Evolutionary conservation across 305 asterid species (phyloP).

Genomic region (Nicotiana rustica): DNA sequence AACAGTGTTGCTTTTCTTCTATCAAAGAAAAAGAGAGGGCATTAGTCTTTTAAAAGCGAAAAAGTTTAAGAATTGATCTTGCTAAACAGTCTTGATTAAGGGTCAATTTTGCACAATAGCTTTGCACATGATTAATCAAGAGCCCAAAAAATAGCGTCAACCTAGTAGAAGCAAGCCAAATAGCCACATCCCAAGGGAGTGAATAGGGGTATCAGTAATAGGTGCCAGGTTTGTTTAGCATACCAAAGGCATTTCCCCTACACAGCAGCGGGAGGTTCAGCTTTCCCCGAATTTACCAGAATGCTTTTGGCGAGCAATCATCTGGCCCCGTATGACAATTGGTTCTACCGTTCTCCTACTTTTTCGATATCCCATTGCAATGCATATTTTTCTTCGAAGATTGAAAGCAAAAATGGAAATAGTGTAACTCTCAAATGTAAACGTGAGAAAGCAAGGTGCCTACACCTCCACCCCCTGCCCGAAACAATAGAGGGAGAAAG

Average conservation of each 20-base stretch:
- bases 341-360: not conserved
- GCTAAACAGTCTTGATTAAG: not conserved
- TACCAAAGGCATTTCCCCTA: not conserved
- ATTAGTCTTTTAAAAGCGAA: too few relatives aligned
- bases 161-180: not conserved
- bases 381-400: not conserved
- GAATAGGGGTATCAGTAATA: not conserved
- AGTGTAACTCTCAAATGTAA: constrained; percentile 1
- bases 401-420: not conserved
- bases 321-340: not conserved
- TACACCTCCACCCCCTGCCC: not conserved
- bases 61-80: not conserved
- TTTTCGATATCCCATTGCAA: not conserved
- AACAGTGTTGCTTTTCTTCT: too few relatives aligned
- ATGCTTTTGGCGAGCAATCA: not conserved
- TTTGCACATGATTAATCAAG: not conserved
- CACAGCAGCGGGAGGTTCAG: not conserved
- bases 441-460: not conserved
- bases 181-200: not conserved
- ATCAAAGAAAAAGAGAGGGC: too few relatives aligned
- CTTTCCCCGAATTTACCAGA: not conserved
- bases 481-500: not conserved
- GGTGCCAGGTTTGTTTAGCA: not conserved
- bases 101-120: constrained; percentile 10
- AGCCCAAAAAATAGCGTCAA: not conserved